A percentile compares a stretch with the other conserved stretches of the same genome.
phyloP scores from a whole-genome alignment of 2,329 filamentous ascomycete genomes.

The Calonectria multiphialidica region DNA sequence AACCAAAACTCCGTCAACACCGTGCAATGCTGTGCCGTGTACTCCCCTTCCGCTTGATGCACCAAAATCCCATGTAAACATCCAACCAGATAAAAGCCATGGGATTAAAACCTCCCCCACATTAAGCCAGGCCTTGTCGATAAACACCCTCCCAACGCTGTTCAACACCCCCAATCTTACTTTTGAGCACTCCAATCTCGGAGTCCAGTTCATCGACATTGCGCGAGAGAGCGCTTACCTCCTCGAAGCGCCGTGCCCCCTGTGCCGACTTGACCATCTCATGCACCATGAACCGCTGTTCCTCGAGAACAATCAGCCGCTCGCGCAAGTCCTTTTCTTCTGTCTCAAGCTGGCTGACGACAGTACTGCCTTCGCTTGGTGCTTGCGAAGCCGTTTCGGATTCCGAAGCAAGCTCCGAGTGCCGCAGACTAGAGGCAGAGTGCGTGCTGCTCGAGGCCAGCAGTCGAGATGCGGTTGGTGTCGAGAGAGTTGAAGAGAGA shows the following conservation, averaged over 20 bases:
- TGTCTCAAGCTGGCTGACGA: conserved; percentile 73
- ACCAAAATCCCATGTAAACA: neutral
- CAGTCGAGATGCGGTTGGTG: conserved; percentile 45
- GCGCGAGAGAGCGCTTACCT: conserved; percentile 81
- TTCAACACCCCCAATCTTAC: conserved; percentile 76
- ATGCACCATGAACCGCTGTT: conserved; percentile 90
- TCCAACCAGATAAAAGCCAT: neutral
- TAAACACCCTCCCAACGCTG: conserved; percentile 67
- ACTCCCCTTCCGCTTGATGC: conserved; percentile 4
- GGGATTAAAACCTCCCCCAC: neutral
- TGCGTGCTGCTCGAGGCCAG: conserved; percentile 47
- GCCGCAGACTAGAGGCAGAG: conserved; percentile 56
- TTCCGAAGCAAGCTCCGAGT: conserved; percentile 57
- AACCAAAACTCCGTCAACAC: conserved; percentile 45
- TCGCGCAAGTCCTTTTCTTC: conserved; percentile 89
- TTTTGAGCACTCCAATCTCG: conserved; percentile 78
- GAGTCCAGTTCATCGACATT: conserved; percentile 86
- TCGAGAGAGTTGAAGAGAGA: conserved; percentile 44
- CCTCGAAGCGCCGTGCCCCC: conserved; percentile 84
- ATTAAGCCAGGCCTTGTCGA: conserved; percentile 43
- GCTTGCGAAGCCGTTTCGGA: conserved; percentile 60
- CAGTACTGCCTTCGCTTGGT: conserved; percentile 64
- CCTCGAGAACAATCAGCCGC: conserved; percentile 85
- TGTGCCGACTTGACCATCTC: conserved; percentile 86
- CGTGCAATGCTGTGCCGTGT: conserved; percentile 47